Conservation (phyloP, 768 basidiomycete genomes). For the Coprinellus micaceus region DNA sequence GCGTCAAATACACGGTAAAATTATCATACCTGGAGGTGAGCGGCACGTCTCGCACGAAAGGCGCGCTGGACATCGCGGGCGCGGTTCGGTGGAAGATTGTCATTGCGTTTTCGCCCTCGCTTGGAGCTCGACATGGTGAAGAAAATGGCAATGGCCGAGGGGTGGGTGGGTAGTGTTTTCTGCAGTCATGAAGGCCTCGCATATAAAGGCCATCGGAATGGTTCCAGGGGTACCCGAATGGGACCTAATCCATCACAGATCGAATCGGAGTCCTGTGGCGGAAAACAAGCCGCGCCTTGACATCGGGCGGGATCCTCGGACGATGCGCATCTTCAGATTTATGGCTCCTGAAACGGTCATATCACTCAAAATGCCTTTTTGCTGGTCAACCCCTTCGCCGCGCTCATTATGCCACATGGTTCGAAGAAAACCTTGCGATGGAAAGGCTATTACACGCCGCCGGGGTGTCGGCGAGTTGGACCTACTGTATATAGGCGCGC, state of each 20-base stretch:
- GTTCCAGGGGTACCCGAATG: not conserved
- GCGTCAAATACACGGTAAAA: conserved; percentile 27
- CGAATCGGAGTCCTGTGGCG: conserved; percentile 14
- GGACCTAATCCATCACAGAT: conserved; percentile 21
- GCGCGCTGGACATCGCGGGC: conserved; percentile 88
- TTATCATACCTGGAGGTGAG: conserved; percentile 69
- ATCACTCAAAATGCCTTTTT: not conserved
- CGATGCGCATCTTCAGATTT: not conserved
- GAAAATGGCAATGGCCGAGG: conserved; percentile 23
- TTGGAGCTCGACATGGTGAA: conserved; percentile 59
- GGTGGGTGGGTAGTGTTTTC: conserved; percentile 20
- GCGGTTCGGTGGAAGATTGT: conserved; percentile 75
- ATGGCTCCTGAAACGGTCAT: not conserved
- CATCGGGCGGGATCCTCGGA: conserved; percentile 4
- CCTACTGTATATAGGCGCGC: not conserved
- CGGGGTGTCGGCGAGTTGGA: too few relatives aligned
- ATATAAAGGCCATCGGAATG: conserved; percentile 40
- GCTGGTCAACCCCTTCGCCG: too few relatives aligned
- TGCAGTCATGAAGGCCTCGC: conserved; percentile 21
- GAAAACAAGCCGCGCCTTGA: conserved; percentile 5
- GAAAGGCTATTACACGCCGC: not conserved
- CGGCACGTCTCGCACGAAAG: conserved; percentile 84
- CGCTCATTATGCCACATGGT: not conserved
- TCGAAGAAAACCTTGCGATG: not conserved
- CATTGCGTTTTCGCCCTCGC: conserved; percentile 81